These are phyloP conservation scores for Neurospora sp. DNA, from an alignment of 495 filamentous ascomycete genomes.

Conservation along the genomic window DNA sequence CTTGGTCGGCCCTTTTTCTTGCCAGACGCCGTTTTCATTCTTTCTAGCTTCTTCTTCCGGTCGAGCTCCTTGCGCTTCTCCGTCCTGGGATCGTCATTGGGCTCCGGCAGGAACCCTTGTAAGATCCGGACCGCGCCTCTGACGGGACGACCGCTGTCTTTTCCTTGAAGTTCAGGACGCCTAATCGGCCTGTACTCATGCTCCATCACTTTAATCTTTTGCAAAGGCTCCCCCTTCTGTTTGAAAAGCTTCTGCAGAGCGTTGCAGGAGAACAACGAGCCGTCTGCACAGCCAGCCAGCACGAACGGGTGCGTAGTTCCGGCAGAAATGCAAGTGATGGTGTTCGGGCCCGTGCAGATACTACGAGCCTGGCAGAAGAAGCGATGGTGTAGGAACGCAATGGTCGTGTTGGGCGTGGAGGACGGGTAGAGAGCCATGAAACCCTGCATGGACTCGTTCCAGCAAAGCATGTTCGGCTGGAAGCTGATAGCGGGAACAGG, in stretches of 20 bases:
- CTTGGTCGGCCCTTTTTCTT: slow-evolving; percentile 37
- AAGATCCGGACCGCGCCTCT: slow-evolving; percentile 30
- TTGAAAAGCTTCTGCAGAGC: slow-evolving; percentile 35
- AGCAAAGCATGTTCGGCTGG: slow-evolving; percentile 36
- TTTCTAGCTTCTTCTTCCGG: slow-evolving; percentile 37
- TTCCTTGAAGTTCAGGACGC: not conserved
- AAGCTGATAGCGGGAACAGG: slow-evolving; percentile 32
- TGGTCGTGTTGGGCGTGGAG: slow-evolving; percentile 33
- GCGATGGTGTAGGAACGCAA: slow-evolving; percentile 35
- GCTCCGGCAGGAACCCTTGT: slow-evolving; percentile 36
- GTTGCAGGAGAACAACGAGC: slow-evolving; percentile 34
- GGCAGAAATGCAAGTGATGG: slow-evolving; percentile 31
- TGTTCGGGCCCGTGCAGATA: slow-evolving; percentile 34
- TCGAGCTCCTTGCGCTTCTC: slow-evolving; percentile 58
- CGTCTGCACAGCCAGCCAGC: slow-evolving; percentile 33
- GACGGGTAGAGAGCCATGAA: slow-evolving; percentile 36
- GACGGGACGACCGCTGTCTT: not conserved
- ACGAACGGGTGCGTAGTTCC: slow-evolving; percentile 34
- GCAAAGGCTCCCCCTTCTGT: slow-evolving; percentile 30
- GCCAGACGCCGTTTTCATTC: slow-evolving; percentile 47
- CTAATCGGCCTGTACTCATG: slow-evolving; percentile 30
- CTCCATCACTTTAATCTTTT: slow-evolving; percentile 35
- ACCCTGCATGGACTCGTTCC: slow-evolving; percentile 35
- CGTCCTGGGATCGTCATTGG: slow-evolving; percentile 54
- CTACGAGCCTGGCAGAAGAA: slow-evolving; percentile 36